Conservation (phyloP, 2,329 filamentous ascomycete genomes). For the Aureobasidium sp. region DNA sequence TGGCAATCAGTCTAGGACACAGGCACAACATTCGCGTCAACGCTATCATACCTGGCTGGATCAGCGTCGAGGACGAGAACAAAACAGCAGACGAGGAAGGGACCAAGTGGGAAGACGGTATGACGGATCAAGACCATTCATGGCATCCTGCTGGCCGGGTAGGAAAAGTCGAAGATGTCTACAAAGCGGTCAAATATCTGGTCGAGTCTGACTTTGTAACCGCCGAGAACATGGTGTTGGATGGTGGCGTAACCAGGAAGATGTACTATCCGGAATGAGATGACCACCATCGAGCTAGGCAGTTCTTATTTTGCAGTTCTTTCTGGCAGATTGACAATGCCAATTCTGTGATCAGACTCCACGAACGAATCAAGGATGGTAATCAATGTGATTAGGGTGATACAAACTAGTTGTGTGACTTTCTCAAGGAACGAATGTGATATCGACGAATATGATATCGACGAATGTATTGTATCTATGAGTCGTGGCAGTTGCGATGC, state of each 20-base stretch:
- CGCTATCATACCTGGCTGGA: constrained; percentile 45
- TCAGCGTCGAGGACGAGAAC: constrained; percentile 40
- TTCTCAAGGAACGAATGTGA: too few species aligned
- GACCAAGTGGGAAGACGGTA: constrained; percentile 38
- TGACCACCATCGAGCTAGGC: not conserved
- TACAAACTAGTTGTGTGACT: too few species aligned
- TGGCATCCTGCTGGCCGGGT: constrained; percentile 46
- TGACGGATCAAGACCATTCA: constrained; percentile 37
- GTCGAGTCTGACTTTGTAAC: constrained; percentile 34
- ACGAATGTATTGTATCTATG: too few species aligned
- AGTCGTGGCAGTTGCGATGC: too few species aligned
- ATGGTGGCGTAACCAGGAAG: constrained; percentile 39
- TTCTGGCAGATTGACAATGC: too few species aligned
- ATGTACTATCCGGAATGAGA: constrained; percentile 36
- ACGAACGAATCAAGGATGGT: too few species aligned
- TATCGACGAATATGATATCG: too few species aligned
- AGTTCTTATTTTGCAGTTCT: not conserved
- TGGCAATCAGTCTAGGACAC: constrained; percentile 40
- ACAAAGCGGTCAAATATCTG: constrained; percentile 34
- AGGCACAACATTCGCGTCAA: constrained; percentile 40
- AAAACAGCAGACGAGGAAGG: constrained; percentile 34
- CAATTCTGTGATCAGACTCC: too few species aligned
- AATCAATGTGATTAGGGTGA: too few species aligned
- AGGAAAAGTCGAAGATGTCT: constrained; percentile 42
- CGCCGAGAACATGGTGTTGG: constrained; percentile 39